Evolutionary conservation across 345 rosid genomes (phyloP), one percentile per base, ranked within the genome.

Genomic region (Acer negundo): DNA sequence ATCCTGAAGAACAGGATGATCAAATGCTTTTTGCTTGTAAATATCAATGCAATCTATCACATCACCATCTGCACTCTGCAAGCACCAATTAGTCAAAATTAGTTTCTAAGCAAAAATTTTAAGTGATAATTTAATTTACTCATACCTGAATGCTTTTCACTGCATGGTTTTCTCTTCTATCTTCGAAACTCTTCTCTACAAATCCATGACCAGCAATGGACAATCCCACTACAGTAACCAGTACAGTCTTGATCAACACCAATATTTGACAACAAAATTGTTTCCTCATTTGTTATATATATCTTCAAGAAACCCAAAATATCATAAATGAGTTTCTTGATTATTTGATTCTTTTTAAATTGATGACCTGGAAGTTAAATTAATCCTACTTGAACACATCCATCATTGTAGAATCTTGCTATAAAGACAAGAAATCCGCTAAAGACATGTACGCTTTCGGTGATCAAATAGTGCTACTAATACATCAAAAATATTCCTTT

Each of bases 21-120:
- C 85, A 63, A 87, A 84, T 74, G 88, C 84, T 15, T 87, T 83
- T 31, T 91, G 91, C 74, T 82, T 84, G 68, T 91, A 79, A 49
- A 87, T 80, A 24, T 81, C 88, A 23, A 89, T 69, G 35, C 95
- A 88, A 67, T 87, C 90, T 17, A 88, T 85, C 26, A 78, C 69
- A 62, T 88, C 88, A 19, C 88, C 87, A 80, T 89, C 90, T 82
- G 86, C 85, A 78, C 88, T 86, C 93, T 87, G 44, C 66, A 66
- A 17, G 23, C 64, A 74, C 61, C 19, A 46, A 38, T 8, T 22
- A 40, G 67, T 61, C 23, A 35, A 47, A 6, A 51, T 51, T 15
- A 53, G 63, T 19, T 70, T 26, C 19, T 47, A 44, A 46, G 40
- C 10, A 47, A 20, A 55, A 46, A 16, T 3, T 44, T 40, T n/a